Conservation (phyloP, 1,139 yeast species). For the Waltiozyma sp. region DNA sequence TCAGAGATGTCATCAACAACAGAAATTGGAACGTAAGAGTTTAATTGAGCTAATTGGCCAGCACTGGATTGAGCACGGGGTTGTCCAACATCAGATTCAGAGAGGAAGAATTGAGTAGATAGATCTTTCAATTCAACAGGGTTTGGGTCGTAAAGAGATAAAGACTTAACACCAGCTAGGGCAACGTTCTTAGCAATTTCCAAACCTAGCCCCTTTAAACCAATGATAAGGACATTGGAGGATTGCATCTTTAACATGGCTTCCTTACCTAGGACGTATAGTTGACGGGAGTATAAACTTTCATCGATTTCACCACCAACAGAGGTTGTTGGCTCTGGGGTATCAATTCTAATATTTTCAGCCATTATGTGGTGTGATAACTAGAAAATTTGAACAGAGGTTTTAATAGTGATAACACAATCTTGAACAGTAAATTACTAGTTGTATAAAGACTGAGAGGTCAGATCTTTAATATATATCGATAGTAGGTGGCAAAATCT, state of each 20-base stretch:
- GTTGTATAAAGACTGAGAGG: not conserved
- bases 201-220: slow-evolving; percentile 83
- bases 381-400: not conserved
- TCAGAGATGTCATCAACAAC: slow-evolving; percentile 46
- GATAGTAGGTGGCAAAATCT: not conserved
- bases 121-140: slow-evolving; percentile 60
- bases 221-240: slow-evolving; percentile 80
- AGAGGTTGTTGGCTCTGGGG: slow-evolving; percentile 13
- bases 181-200: slow-evolving; percentile 96
- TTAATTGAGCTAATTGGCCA: slow-evolving; percentile 64
- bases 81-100: slow-evolving; percentile 57
- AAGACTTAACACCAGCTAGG: slow-evolving; percentile 90
- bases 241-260: slow-evolving; percentile 97
- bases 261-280: slow-evolving; percentile 87
- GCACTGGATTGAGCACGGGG: slow-evolving; percentile 68
- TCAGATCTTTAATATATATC: not conserved
- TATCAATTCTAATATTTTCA: slow-evolving; percentile 17
- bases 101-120: slow-evolving; percentile 80
- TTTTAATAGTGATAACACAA: not conserved
- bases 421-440: not conserved
- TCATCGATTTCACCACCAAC: slow-evolving; percentile 57
- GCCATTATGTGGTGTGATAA: slow-evolving; percentile 8
- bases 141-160: slow-evolving; percentile 78
- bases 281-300: slow-evolving; percentile 88
- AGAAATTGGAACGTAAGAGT: slow-evolving; percentile 82